Percentiles rank a stretch among this genome's conserved stretches.
Evolutionary conservation across 208 protist genomes (phyloP).

Genomic region (Wallacemonas rigidus): DNA sequence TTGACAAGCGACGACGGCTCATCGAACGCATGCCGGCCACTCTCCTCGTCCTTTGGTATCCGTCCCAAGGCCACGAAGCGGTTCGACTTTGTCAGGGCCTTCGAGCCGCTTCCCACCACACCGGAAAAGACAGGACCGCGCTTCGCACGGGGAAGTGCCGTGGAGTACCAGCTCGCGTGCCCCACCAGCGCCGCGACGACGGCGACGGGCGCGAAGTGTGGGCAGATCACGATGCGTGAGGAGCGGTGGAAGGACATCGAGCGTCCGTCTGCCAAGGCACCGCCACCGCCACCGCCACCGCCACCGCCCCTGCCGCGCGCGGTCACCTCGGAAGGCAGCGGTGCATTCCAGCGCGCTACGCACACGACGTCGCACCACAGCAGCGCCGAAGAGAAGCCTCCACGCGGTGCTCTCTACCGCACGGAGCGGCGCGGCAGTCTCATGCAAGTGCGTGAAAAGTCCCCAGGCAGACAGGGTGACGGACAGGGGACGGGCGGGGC

Average conservation of each 20-base stretch:
- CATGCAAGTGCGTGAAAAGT: slow-evolving; percentile 6
- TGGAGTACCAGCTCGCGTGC: slow-evolving; percentile 15
- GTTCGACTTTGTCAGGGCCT: slow-evolving; percentile 19
- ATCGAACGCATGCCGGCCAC: slow-evolving; percentile 13
- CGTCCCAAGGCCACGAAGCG: slow-evolving; percentile 18
- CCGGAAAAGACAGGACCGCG: slow-evolving; percentile 6
- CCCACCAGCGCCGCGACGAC: not conserved
- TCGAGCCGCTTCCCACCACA: slow-evolving; percentile 10
- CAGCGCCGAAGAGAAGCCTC: slow-evolving; percentile 11
- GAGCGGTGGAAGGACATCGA: not conserved
- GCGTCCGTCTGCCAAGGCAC: not conserved
- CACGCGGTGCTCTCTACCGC: not conserved
- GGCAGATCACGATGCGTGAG: not conserved
- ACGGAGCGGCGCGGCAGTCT: not conserved
- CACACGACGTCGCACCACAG: not conserved
- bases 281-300: slow-evolving; percentile 4
- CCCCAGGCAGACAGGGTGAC: not conserved
- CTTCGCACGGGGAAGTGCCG: slow-evolving; percentile 16
- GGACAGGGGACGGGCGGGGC: no score
- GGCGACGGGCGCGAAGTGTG: not conserved
- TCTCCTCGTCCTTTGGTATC: slow-evolving; percentile 9
- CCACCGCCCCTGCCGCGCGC: not conserved
- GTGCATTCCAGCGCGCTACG: not conserved
- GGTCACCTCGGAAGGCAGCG: not conserved
- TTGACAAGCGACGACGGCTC: not conserved